phyloP scores from a whole-genome alignment of 345 rosid genomes.

The Eucalyptus polybractea region DNA sequence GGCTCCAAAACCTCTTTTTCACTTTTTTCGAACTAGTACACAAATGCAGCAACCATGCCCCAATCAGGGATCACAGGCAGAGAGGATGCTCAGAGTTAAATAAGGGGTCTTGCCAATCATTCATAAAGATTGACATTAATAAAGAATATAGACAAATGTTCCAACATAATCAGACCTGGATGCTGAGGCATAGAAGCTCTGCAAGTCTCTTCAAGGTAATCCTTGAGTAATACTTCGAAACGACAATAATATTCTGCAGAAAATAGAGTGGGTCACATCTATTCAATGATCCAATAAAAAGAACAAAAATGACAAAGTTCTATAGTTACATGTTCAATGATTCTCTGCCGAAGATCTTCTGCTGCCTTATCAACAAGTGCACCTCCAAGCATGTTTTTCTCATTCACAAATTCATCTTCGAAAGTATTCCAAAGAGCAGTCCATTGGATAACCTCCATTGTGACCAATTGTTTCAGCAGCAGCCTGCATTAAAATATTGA shows the following conservation, averaged over 20 bases:
- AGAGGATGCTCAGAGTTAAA: neutral
- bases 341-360: conserved; percentile 82
- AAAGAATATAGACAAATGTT: neutral
- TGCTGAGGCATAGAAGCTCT: conserved; percentile 73
- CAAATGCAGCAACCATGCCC: neutral
- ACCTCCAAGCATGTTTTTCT: conserved; percentile 77
- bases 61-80: neutral
- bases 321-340: conserved; percentile 76
- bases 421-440: conserved; percentile 82
- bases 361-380: conserved; percentile 88
- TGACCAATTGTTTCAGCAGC: conserved; percentile 79
- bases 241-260: conserved; percentile 93
- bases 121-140: neutral
- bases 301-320: neutral
- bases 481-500: conserved; percentile 20
- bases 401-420: conserved; percentile 79
- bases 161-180: conserved; percentile 31
- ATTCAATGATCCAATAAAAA: neutral
- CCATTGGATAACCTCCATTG: conserved; percentile 98
- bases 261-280: neutral
- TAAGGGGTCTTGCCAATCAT: neutral
- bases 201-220: conserved; percentile 85
- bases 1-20: neutral
- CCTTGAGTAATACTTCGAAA: conserved; percentile 89
- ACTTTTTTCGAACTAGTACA: neutral